These are phyloP conservation scores for Conringia planisiliqua DNA, from an alignment of 345 rosid genomes.

Conservation along the genomic window DNA sequence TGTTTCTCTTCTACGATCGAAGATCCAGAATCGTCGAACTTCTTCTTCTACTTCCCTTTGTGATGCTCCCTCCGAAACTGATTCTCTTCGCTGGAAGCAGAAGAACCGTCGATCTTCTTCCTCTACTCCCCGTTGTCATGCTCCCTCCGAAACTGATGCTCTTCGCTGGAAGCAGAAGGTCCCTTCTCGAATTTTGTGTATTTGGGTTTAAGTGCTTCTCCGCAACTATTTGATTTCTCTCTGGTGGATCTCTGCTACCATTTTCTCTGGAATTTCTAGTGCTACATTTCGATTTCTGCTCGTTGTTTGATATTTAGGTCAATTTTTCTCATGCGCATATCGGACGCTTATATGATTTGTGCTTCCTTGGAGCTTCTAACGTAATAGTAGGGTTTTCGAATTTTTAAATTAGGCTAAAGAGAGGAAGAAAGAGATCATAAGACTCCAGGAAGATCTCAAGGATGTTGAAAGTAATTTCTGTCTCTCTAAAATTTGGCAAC, in stretches of 20 bases:
- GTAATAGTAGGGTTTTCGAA: not conserved
- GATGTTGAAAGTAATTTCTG: slow-evolving; percentile 62
- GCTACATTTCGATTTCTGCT: not conserved
- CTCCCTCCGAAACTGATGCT: slow-evolving; percentile 44
- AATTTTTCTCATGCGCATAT: not conserved
- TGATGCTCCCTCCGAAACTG: slow-evolving; percentile 38
- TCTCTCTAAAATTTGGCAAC: not conserved
- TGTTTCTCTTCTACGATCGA: slow-evolving; percentile 76
- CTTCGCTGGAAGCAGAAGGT: slow-evolving; percentile 95
- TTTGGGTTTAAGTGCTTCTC: not conserved
- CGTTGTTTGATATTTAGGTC: not conserved
- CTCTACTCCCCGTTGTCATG: slow-evolving; percentile 16
- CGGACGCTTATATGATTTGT: not conserved
- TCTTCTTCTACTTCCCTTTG: slow-evolving; percentile 24
- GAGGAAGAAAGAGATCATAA: slow-evolving; percentile 69
- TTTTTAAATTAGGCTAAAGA: slow-evolving; percentile 62
- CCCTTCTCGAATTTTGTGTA: not conserved
- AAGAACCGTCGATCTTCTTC: slow-evolving; percentile 40
- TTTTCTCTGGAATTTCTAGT: not conserved
- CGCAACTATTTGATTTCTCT: not conserved
- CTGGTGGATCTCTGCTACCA: not conserved
- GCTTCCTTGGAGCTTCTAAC: slow-evolving; percentile 8
- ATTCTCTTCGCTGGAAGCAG: slow-evolving; percentile 78
- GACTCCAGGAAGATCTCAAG: slow-evolving; percentile 71
- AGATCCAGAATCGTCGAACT: slow-evolving; percentile 41